A percentile compares a stretch with the other conserved stretches of the same genome.
These are phyloP conservation scores for Hypoxylon sp. DNA, from an alignment of 2,329 filamentous ascomycete genomes.

Conservation along the genomic window DNA sequence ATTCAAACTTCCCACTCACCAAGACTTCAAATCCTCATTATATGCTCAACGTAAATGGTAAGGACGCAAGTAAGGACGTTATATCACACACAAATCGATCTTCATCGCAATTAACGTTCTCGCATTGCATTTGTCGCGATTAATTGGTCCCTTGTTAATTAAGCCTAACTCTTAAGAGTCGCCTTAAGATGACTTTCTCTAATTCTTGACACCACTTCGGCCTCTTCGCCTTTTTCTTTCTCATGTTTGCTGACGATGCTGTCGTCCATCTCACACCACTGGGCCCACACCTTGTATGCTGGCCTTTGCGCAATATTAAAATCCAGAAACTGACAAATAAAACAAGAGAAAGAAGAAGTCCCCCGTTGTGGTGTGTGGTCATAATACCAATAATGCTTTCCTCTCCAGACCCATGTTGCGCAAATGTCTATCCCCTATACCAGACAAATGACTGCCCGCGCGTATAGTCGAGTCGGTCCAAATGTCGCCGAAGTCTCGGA, in stretches of 20 bases:
- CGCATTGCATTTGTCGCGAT: slow-evolving; percentile 32
- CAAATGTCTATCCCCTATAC: slow-evolving; percentile 24
- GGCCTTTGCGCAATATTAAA: slow-evolving; percentile 49
- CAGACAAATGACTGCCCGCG: slow-evolving; percentile 18
- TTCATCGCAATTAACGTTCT: slow-evolving; percentile 22
- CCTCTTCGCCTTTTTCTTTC: slow-evolving; percentile 29
- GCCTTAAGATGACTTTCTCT: slow-evolving; percentile 29
- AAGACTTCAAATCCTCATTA: neutral
- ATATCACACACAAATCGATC: slow-evolving; percentile 2
- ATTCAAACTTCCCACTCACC: neutral
- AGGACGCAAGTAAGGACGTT: too few relatives aligned
- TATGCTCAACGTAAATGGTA: too few relatives aligned
- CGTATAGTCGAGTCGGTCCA: slow-evolving; percentile 27
- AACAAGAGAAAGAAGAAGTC: slow-evolving; percentile 40
- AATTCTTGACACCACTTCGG: slow-evolving; percentile 38
- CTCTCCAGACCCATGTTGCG: slow-evolving; percentile 17
- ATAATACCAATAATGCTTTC: slow-evolving; percentile 40
- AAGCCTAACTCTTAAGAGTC: slow-evolving; percentile 43
- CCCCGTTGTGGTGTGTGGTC: slow-evolving; percentile 40
- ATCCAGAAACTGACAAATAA: slow-evolving; percentile 47
- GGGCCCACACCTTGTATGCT: slow-evolving; percentile 33
- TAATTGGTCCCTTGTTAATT: slow-evolving; percentile 43
- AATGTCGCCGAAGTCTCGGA: slow-evolving; percentile 26
- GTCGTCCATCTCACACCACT: slow-evolving; percentile 10
- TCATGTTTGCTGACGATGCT: slow-evolving; percentile 27